Evolutionary conservation across 495 filamentous ascomycete species (phyloP).

Genomic region (Pseudomonodictys pantanalensis): DNA sequence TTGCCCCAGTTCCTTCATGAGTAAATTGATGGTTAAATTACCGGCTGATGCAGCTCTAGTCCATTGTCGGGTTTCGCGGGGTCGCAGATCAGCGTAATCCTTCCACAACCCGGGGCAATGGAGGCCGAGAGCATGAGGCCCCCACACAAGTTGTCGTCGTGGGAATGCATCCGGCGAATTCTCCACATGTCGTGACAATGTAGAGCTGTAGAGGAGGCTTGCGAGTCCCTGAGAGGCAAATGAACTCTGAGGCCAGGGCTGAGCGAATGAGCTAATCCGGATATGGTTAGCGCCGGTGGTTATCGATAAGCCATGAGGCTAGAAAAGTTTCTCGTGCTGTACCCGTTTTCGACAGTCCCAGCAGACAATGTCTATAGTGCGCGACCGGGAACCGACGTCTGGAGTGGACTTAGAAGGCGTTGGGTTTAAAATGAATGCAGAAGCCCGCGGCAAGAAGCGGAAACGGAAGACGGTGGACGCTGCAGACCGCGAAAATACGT

Average conservation of each 20-base stretch:
- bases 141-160: too few species aligned
- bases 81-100: conserved; percentile 8
- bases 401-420: conserved; percentile 39
- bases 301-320: background rate
- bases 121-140: conserved; percentile 3
- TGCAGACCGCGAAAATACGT: background rate
- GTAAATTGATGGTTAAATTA: conserved; percentile 30
- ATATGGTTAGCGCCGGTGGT: background rate
- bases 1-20: conserved; percentile 9
- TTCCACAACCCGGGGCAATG: conserved; percentile 9
- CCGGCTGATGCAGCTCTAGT: conserved; percentile 14
- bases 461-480: background rate
- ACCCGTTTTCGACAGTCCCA: too few species aligned
- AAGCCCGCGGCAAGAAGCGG: conserved; percentile 4
- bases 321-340: background rate
- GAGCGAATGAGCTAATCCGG: background rate
- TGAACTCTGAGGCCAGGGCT: too few species aligned
- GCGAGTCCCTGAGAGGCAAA: too few species aligned
- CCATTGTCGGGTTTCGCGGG: conserved; percentile 6
- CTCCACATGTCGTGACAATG: too few species aligned
- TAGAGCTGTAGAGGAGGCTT: too few species aligned
- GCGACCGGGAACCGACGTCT: background rate
- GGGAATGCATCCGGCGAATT: too few species aligned
- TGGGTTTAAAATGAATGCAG: too few species aligned
- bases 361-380: background rate